These are phyloP conservation scores for Pseudocercospora crystallina DNA, from an alignment of 2,329 filamentous ascomycete genomes.

Conservation along the genomic window DNA sequence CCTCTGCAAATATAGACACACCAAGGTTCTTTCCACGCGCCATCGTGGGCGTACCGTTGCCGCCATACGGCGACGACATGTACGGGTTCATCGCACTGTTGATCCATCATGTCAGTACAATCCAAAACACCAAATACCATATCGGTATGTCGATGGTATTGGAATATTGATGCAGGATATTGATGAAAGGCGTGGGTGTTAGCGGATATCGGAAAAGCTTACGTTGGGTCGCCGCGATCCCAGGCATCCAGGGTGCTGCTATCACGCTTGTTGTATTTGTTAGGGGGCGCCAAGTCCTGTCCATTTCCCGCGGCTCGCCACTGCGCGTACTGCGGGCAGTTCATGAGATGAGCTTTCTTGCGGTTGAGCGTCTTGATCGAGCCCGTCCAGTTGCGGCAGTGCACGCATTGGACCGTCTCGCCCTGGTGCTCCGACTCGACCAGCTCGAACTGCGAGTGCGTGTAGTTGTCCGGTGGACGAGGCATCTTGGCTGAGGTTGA, in stretches of 20 bases:
- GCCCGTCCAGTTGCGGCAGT: slow-evolving; percentile 35
- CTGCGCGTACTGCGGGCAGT: slow-evolving; percentile 29
- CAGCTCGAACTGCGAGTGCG: slow-evolving; percentile 28
- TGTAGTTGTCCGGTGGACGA: slow-evolving; percentile 29
- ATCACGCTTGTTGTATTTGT: slow-evolving; percentile 33
- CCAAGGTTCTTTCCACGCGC: slow-evolving; percentile 25
- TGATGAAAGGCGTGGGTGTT: neutral
- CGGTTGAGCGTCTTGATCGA: slow-evolving; percentile 34
- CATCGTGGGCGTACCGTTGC: slow-evolving; percentile 23
- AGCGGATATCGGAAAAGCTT: slow-evolving; percentile 14
- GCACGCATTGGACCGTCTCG: slow-evolving; percentile 33
- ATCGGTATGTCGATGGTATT: neutral
- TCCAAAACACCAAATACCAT: too few relatives aligned
- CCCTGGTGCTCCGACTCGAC: slow-evolving; percentile 28
- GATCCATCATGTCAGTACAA: neutral
- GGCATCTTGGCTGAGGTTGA: slow-evolving; percentile 19
- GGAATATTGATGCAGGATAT: neutral
- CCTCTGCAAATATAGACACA: neutral
- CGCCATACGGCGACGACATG: slow-evolving; percentile 18
- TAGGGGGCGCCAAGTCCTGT: slow-evolving; percentile 33
- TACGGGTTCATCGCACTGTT: slow-evolving; percentile 16
- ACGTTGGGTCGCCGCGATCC: slow-evolving; percentile 24
- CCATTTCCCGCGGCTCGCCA: slow-evolving; percentile 35
- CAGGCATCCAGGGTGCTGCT: slow-evolving; percentile 18
- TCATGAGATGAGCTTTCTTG: slow-evolving; percentile 34